phyloP scores from a whole-genome alignment of 139 green algal genomes.

The Spirogloea muscicola region DNA sequence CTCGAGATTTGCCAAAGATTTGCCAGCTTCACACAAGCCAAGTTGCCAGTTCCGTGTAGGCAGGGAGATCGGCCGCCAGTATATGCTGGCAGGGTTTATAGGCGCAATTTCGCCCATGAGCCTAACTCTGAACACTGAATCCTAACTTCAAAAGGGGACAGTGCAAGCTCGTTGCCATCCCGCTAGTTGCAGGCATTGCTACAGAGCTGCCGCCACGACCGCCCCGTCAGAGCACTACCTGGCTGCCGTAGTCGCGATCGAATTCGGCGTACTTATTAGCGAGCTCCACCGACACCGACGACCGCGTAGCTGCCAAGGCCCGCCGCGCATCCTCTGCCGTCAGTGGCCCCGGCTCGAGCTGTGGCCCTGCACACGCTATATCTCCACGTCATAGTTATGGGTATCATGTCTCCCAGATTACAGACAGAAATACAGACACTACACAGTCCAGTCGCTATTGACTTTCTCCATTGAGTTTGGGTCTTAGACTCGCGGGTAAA shows the following conservation, averaged over 20 bases:
- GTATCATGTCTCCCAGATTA: neutral
- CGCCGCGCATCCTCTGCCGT: conserved; percentile 6
- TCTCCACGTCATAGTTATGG: neutral
- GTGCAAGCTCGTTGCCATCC: no score
- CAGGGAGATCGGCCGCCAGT: no score
- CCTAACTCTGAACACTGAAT: no score
- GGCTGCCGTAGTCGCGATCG: conserved; percentile 4
- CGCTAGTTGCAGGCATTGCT: no score
- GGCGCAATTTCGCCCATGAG: no score
- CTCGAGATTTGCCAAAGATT: no score
- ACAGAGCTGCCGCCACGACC: no score
- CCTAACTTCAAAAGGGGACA: no score
- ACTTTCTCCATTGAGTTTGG: neutral
- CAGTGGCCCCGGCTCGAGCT: neutral
- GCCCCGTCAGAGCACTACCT: no score
- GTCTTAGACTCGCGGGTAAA: neutral
- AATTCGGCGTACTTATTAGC: conserved; percentile 4
- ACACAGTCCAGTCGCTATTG: neutral
- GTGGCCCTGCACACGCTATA: neutral
- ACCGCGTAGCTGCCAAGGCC: neutral
- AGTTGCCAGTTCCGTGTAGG: no score
- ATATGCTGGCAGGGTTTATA: no score
- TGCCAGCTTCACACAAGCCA: no score
- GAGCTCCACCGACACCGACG: neutral
- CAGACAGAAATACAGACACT: neutral